A percentile compares a stretch with the other conserved stretches of the same genome.
Conservation (phyloP, 176 grass and related monocot genomes). For the Paspalum vaginatum region DNA sequence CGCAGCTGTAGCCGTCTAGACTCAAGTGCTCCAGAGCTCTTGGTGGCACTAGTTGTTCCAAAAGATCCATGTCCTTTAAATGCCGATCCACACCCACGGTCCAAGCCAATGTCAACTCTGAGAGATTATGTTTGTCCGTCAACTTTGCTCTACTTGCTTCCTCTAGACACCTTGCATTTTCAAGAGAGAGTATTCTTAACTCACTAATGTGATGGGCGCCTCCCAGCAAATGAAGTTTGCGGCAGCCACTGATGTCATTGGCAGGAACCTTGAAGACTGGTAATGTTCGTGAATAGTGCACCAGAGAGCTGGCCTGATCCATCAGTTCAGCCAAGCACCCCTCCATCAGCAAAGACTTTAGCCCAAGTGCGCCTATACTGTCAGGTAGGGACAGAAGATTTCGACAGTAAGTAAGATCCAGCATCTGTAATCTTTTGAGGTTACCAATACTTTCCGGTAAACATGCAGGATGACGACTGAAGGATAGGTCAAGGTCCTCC, state of each 20-base stretch:
- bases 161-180: neutral
- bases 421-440: neutral
- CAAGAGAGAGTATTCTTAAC: neutral
- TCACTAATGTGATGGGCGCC: neutral
- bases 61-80: neutral
- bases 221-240: neutral
- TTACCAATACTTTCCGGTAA: neutral
- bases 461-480: neutral
- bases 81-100: neutral
- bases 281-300: neutral
- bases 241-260: neutral
- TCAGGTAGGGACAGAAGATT: neutral
- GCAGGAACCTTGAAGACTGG: neutral
- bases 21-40: fast-evolving
- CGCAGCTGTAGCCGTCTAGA: neutral
- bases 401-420: neutral
- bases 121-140: neutral
- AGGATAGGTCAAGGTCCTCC: neutral
- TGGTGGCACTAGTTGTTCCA: neutral
- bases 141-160: neutral
- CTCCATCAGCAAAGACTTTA: neutral
- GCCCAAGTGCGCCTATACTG: neutral
- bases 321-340: neutral
- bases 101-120: neutral
- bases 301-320: neutral